phyloP scores from a whole-genome alignment of 1,284 basidiomycete genomes.

The Trichosporon ovoides region DNA sequence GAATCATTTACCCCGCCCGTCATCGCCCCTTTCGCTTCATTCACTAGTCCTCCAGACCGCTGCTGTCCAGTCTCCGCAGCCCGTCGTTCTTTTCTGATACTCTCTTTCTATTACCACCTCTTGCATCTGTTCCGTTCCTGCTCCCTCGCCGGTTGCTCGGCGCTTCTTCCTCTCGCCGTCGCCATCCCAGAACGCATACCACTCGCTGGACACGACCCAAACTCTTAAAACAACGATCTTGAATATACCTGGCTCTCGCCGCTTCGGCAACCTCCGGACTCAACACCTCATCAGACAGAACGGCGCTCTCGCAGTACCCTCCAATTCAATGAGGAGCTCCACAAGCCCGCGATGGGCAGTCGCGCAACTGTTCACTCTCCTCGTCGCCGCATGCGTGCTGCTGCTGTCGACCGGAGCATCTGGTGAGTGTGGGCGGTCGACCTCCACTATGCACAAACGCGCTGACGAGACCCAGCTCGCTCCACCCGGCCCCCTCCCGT shows the following conservation, averaged over 20 bases:
- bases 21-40: constrained; percentile 3
- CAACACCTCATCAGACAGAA: neutral
- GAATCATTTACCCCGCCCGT: constrained; percentile 2
- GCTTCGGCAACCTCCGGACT: neutral
- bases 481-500: constrained; percentile 40
- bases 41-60: too few relatives aligned
- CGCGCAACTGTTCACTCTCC: neutral
- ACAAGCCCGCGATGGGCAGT: neutral
- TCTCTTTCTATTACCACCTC: neutral
- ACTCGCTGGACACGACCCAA: too few relatives aligned
- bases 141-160: too few relatives aligned
- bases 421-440: neutral
- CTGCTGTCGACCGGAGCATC: neutral
- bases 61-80: neutral
- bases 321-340: neutral
- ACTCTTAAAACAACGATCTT: too few relatives aligned
- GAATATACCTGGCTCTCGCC: neutral
- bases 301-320: neutral
- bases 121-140: neutral
- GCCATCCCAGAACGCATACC: too few relatives aligned
- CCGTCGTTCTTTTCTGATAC: neutral
- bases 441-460: neutral
- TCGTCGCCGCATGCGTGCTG: neutral
- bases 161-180: neutral
- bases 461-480: constrained; percentile 26